Percentiles rank a stretch among this genome's conserved stretches.
Evolutionary conservation across 108 stramenopile genomes (phyloP).

Genomic region (Cyclostephanos invisitatus): DNA sequence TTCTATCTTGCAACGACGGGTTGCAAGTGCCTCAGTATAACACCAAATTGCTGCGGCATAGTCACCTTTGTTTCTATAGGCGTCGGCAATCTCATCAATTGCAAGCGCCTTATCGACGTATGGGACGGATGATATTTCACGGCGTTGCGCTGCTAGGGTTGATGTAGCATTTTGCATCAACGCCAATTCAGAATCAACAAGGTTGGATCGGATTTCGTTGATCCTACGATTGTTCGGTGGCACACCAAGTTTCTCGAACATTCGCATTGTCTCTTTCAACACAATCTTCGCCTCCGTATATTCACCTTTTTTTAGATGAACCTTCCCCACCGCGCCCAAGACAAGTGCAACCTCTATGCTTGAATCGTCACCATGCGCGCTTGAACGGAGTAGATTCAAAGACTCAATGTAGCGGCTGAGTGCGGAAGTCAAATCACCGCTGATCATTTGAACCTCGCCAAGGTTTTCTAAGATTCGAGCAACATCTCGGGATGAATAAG

Average conservation of each 20-base stretch:
- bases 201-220: constrained; percentile 41
- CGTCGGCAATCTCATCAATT: constrained; percentile 43
- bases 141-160: constrained; percentile 41
- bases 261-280: constrained; percentile 43
- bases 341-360: constrained; percentile 48
- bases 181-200: constrained; percentile 45
- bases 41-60: constrained; percentile 37
- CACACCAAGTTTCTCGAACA: constrained; percentile 44
- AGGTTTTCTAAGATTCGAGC: constrained; percentile 49
- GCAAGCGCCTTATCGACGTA: constrained; percentile 44
- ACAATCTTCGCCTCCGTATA: constrained; percentile 43
- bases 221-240: constrained; percentile 41
- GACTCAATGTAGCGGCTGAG: constrained; percentile 35
- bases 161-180: constrained; percentile 44
- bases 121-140: constrained; percentile 22
- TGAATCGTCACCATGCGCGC: neutral
- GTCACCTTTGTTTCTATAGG: constrained; percentile 39
- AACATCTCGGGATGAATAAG: constrained; percentile 20
- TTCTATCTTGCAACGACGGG: constrained; percentile 29
- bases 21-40: constrained; percentile 41
- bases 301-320: constrained; percentile 42
- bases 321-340: constrained; percentile 34
- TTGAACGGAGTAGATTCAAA: constrained; percentile 34
- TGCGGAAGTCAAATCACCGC: constrained; percentile 47
- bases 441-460: constrained; percentile 45